phyloP scores from a whole-genome alignment of 257 asterid genomes.

The Solanum bukasovii region DNA sequence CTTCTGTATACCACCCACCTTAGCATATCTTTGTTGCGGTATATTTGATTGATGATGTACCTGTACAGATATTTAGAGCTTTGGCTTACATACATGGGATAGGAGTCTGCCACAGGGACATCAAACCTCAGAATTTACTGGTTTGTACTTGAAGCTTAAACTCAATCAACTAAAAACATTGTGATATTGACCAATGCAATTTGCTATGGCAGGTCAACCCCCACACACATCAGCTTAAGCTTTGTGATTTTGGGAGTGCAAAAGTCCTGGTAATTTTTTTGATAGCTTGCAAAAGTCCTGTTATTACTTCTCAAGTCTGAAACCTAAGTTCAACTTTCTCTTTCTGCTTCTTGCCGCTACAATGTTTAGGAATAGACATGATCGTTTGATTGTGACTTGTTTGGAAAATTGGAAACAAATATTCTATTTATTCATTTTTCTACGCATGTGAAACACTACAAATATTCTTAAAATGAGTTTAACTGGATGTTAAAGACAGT shows the following conservation, averaged over 20 bases:
- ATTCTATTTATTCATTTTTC: neutral
- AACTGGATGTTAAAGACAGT: neutral
- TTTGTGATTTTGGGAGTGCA: slow-evolving; percentile 75
- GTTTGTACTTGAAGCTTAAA: slow-evolving; percentile 18
- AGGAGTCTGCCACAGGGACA: slow-evolving; percentile 61
- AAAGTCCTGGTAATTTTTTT: slow-evolving; percentile 44
- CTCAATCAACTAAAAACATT: neutral
- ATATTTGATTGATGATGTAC: neutral
- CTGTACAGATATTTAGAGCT: slow-evolving; percentile 51
- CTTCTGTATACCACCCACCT: neutral
- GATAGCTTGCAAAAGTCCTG: neutral
- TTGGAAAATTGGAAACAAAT: neutral
- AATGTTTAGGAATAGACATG: neutral
- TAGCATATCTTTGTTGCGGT: neutral
- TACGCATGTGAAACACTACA: neutral
- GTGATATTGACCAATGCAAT: neutral
- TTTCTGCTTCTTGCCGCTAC: neutral
- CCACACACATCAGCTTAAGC: slow-evolving; percentile 52
- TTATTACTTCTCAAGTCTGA: neutral
- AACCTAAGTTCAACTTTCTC: neutral
- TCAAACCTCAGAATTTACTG: slow-evolving; percentile 62
- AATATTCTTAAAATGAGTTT: neutral
- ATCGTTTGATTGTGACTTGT: neutral
- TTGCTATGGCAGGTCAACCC: slow-evolving; percentile 44
- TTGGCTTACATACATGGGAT: slow-evolving; percentile 48